Evolutionary conservation across 495 filamentous ascomycete species (phyloP), one percentile per base, ranked within the genome.

Genomic region (Aspergillus steynii): DNA sequence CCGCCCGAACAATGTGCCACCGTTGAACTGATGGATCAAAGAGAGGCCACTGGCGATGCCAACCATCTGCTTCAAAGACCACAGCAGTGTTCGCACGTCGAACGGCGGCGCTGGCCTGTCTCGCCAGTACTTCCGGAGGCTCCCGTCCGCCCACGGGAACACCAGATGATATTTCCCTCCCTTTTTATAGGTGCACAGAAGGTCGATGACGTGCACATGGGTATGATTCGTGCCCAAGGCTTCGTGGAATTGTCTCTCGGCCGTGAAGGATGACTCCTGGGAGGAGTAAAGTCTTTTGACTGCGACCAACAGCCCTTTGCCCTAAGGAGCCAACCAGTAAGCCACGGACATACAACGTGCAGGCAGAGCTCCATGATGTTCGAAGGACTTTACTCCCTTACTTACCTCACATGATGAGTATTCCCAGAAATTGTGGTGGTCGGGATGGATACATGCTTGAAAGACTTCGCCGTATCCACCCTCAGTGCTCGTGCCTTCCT

Each of bases 131-230:
- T 61, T 12, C 26, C 60, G 54, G 10, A 73, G 50, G 42, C 65
- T 73, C 28, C 58, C 61, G 56, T 69, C 45, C 5, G 70, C 70
- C 42, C 53, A 71, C 15, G 64, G 68, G 48, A 73, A 71, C 34
- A 73, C 53, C 55, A 72, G 63, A 26, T 65, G 65, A 37, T 61
- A 64, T 15, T 54, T 50, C 0, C 29, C 50, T 14, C 46, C 25
- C 20, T 50, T 25, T 2, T 37, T 45, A 32, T 55, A 63, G 15
- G 56, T 63, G 25, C 37, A 63, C n/a, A 59, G 53, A 1, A 59
- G 50, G 9, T 50, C 53, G 20, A 63, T 47, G 5, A 63, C 10
- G 25, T 63, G 56, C 7, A 31, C 31, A 20, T 59, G 61, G 27
- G 29, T 15, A 9, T 20, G 25, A 20, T 37, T 29, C 0, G 55